Base-by-base conservation (phyloP, 192 early-diverging fungal genomes). In the Entomortierella beljakovae region DNA sequence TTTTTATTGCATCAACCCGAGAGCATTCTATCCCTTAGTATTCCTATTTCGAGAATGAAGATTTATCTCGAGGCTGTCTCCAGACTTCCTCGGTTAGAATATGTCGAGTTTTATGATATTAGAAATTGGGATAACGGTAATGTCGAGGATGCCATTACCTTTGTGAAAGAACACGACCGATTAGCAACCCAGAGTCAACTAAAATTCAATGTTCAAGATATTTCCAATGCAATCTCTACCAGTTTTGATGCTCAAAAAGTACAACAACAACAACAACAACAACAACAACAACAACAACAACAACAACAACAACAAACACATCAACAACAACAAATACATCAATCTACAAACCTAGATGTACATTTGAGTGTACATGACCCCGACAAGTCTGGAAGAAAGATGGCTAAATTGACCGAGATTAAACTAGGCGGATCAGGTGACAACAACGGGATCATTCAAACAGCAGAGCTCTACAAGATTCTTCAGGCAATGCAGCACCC, bases 1-100 rank as follows among this genome's bases (percentile, higher is more conserved):
- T 53, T 73, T 1, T 3, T 73, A 10, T 15, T 65, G 22, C 71
- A 72, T 22, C 56, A 43, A 15, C 46, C 71, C 0, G 62, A 73
- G 28, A 46, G 22, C 20, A 65, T 73, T n/a, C 32, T 58, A 15
- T 58, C 56, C 0, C 28, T 59, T 6, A 50, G 54, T 1, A 40
- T 73, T 22, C 71, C 71, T 0, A 42, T 65, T 18, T 48, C 56
- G 3, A 28, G 62, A 9, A 32, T 52, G 23, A 26, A 55, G 18
- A 34, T 33, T 3, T 57, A 48, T 48, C 55, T 58, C 23, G 71
- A 56, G 13, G 71, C 57, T 2, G 70, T 57, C 20, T 0, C 35
- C 0, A 57, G 62, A 37, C 26, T 72, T 22, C 20, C 25, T 4
- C 31, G 56, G 16, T 49, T 72, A 34, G 57, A 40, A 38, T 33